Conservation (phyloP, 202 grass and related monocot genomes). For the Dendrocalamus latiflorus region DNA sequence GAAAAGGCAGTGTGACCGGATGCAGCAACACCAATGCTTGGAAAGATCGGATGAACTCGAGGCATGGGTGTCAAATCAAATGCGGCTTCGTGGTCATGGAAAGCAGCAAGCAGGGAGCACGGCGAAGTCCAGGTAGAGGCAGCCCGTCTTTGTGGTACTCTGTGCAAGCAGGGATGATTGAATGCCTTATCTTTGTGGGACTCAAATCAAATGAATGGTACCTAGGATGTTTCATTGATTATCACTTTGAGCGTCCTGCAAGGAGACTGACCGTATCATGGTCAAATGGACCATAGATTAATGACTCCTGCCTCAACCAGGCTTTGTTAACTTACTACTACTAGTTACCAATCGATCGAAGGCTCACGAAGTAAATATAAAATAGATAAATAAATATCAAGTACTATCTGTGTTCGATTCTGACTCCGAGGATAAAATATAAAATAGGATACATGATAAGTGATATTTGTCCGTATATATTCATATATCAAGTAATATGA, state of each 20-base stretch:
- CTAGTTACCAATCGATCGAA: no score
- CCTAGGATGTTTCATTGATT: neutral
- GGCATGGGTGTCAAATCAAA: neutral
- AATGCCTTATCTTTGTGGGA: neutral
- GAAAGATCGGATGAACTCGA: neutral
- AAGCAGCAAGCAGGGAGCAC: neutral
- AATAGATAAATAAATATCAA: no score
- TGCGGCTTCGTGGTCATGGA: neutral
- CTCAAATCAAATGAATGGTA: neutral
- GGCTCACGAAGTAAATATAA: accelerated
- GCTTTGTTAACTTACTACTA: neutral
- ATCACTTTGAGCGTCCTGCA: no score
- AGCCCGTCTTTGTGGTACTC: neutral
- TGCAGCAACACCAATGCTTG: neutral
- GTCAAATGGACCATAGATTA: no score
- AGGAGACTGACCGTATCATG: no score
- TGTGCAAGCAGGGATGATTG: neutral
- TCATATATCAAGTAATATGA: no score
- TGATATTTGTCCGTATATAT: no score
- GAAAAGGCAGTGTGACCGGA: slow-evolving; percentile 7
- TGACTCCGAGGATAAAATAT: no score
- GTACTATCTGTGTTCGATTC: no score
- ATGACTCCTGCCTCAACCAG: neutral
- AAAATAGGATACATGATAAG: no score
- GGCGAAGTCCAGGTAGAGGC: neutral